These are phyloP conservation scores for Candida verbasci DNA, from an alignment of 805 yeast species.

Conservation along the genomic window DNA sequence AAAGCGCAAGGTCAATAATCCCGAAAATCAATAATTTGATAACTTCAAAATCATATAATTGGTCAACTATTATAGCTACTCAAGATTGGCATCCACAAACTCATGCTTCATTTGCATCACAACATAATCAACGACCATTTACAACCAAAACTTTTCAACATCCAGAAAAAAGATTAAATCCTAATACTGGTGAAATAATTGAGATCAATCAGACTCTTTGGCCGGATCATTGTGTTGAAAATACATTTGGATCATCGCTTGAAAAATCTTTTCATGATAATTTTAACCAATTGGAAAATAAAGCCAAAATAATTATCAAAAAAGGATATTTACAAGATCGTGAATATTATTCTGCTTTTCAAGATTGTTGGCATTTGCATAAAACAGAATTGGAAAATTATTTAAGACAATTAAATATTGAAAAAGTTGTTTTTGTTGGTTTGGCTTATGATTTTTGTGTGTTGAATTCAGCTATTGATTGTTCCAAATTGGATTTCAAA, in stretches of 20 bases:
- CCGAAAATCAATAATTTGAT: constrained; percentile 47
- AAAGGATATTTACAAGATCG: constrained; percentile 72
- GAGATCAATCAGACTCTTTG: constrained; percentile 52
- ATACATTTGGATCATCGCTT: constrained; percentile 60
- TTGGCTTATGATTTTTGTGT: constrained; percentile 89
- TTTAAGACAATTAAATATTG: constrained; percentile 44
- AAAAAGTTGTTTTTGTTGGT: constrained; percentile 71
- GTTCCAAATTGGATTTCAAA: constrained; percentile 55
- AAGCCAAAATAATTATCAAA: constrained; percentile 43
- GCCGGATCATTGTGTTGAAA: constrained; percentile 91
- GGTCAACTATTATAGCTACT: constrained; percentile 67
- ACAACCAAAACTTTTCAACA: constrained; percentile 43
- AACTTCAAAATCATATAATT: constrained; percentile 33
- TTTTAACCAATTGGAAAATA: constrained; percentile 29
- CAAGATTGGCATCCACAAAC: constrained; percentile 85
- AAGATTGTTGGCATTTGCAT: constrained; percentile 71
- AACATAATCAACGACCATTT: constrained; percentile 52
- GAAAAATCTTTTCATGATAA: constrained; percentile 44
- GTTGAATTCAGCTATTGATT: constrained; percentile 67
- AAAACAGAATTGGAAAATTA: constrained; percentile 58
- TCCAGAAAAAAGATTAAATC: constrained; percentile 38
- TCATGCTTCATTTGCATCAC: constrained; percentile 80
- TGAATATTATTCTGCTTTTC: constrained; percentile 85
- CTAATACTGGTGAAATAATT: constrained; percentile 18
- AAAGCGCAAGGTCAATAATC: constrained; percentile 56